Conservation (phyloP, 352 stramenopile genomes). For the Lagenidium sp. region DNA sequence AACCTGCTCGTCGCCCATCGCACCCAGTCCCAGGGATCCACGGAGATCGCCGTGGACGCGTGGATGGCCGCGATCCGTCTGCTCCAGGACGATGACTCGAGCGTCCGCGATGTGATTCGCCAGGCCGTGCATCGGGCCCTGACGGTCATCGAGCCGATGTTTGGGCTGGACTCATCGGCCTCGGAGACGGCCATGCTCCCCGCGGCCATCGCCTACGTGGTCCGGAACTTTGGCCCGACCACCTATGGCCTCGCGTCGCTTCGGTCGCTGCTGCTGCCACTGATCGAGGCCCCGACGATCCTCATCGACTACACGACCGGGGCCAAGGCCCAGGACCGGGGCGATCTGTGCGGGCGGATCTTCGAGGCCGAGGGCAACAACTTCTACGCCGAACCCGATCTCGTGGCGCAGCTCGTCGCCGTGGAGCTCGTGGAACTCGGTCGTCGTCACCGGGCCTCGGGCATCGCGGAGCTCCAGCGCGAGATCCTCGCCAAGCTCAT, state of each 20-base stretch:
- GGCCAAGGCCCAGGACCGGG: constrained; percentile 32
- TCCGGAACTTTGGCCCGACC: constrained; percentile 21
- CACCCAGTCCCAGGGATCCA: background rate
- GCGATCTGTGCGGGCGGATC: constrained; percentile 55
- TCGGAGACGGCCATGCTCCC: constrained; percentile 59
- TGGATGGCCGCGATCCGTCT: constrained; percentile 54
- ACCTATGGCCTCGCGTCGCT: constrained; percentile 18
- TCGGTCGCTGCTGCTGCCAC: constrained; percentile 19
- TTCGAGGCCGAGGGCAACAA: constrained; percentile 78
- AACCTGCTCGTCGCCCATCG: constrained; percentile 22
- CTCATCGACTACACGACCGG: constrained; percentile 35
- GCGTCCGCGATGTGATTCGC: constrained; percentile 20
- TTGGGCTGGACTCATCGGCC: background rate
- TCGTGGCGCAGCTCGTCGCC: constrained; percentile 43
- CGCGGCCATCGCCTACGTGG: constrained; percentile 34
- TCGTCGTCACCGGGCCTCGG: background rate
- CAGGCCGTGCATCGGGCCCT: constrained; percentile 28
- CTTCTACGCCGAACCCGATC: constrained; percentile 58
- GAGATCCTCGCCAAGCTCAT: constrained; percentile 23
- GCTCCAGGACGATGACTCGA: constrained; percentile 62
- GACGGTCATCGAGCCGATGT: background rate
- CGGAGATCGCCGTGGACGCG: constrained; percentile 26
- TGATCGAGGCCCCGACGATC: constrained; percentile 27
- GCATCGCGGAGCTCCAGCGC: background rate
- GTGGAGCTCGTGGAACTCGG: constrained; percentile 14